Evolutionary conservation across 192 early-diverging fungal species (phyloP).

Genomic region (Spizellomyces sp.): DNA sequence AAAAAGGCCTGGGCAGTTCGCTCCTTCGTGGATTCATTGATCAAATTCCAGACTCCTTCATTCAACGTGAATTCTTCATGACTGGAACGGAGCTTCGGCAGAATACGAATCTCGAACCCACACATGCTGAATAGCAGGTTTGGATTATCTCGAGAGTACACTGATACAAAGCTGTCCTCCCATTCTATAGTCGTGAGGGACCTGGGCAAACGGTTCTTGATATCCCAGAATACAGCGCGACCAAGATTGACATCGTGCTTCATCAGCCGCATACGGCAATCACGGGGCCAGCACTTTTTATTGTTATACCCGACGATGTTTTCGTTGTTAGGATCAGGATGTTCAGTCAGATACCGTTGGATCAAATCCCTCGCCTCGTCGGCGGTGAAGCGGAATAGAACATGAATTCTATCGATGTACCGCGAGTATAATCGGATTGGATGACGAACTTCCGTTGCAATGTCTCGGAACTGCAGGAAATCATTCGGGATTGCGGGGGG

Average conservation of each 20-base stretch:
- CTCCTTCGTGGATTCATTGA: conserved; percentile 97
- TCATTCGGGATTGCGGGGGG: conserved; percentile 91
- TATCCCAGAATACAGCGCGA: conserved; percentile 98
- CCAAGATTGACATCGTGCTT: conserved; percentile 98
- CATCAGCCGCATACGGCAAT: conserved; percentile 98
- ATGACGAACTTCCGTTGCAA: conserved; percentile 89
- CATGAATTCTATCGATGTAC: conserved; percentile 91
- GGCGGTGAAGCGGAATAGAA: conserved; percentile 91
- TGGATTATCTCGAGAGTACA: conserved; percentile 97
- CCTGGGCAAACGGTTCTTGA: conserved; percentile 95
- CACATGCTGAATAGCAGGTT: conserved; percentile 92
- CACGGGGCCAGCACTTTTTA: conserved; percentile 98
- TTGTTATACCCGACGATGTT: conserved; percentile 96
- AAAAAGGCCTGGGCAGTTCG: conserved; percentile 96
- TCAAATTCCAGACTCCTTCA: conserved; percentile 91
- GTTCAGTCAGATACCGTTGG: conserved; percentile 95
- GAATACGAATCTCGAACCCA: conserved; percentile 94
- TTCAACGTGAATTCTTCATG: conserved; percentile 88
- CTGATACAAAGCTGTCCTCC: conserved; percentile 95
- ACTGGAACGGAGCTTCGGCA: conserved; percentile 85
- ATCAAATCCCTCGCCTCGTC: conserved; percentile 95
- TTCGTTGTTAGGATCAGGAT: conserved; percentile 98
- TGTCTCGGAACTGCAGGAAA: conserved; percentile 94
- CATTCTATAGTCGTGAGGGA: conserved; percentile 97
- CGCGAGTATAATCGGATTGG: conserved; percentile 96